Base-by-base conservation (phyloP, 106 monocot genomes). In the Acorus calamus region DNA sequence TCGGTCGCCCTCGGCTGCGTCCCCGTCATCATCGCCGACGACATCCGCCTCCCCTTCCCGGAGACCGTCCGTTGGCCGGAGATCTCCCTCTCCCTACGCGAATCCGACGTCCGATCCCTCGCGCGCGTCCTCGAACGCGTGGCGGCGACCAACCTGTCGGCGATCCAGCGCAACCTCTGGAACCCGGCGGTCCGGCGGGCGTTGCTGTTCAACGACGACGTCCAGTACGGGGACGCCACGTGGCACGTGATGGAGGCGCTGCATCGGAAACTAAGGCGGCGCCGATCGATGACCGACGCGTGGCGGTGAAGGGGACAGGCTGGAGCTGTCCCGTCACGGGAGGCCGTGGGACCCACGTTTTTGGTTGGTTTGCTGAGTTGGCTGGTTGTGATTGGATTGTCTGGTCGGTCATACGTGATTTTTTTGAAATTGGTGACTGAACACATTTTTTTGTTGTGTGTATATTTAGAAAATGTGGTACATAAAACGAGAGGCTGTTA, bases 1-100 rank as follows among this genome's bases (percentile, higher is more conserved):
- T 68, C 96, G 51, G 91, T 91, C 6, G 72, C 77, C 3, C 85
- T 98, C 14, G 96, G 96, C 2, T 98, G 96, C 84, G 77, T 98
- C 0, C 91, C 96, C 41, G 90, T 98, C 57, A 63, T 98, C 64
- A 83, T 98, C 45, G 96, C 91, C 43, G 96, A 98, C 63, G 80
- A 77, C 4, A 91, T 98, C 63, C 80, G 82, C 2, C 74, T 98
- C 14, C 91, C 96, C 4, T 98, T 91, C 62, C 68, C 80, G 14
- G 59, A 66, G 7, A 74, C 58, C 14, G 70, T 98, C n/a, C 76
- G 62, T 41, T 98, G 96, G 96, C n/a, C 58, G 3, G 78, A 77
- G 44, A 88, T 98, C 62, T 82, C 96, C 8, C 47, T 98, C 61
- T 61, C 74, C 3, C 78, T 98, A 49, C 46, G 82, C 44, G 96